phyloP scores from a whole-genome alignment of 805 yeast species.

The Diddensiella caesifluorescens region DNA sequence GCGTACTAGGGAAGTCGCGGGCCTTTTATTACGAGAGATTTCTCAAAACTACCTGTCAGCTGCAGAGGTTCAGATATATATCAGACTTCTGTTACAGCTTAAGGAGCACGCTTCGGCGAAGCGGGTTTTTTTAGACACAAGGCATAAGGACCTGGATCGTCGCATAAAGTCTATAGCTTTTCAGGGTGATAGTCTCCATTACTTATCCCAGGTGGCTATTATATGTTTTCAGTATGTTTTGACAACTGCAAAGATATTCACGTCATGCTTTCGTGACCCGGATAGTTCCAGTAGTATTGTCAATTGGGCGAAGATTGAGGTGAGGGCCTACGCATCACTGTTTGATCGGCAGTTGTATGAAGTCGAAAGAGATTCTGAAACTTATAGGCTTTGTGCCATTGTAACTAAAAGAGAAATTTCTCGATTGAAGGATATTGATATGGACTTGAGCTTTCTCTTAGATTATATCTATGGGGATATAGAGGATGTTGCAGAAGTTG shows the following conservation, averaged over 20 bases:
- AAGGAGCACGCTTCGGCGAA: conserved; percentile 46
- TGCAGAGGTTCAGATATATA: conserved; percentile 20
- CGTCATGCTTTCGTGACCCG: conserved; percentile 42
- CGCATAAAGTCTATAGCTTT: conserved; percentile 47
- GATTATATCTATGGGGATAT: conserved; percentile 34
- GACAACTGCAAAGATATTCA: conserved; percentile 53
- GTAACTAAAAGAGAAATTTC: conserved; percentile 53
- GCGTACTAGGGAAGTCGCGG: too few relatives aligned
- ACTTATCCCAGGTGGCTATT: conserved; percentile 56
- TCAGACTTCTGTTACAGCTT: conserved; percentile 37
- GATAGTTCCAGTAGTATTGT: conserved; percentile 54
- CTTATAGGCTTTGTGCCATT: conserved; percentile 51
- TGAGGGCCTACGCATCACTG: conserved; percentile 51
- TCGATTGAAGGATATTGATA: conserved; percentile 57
- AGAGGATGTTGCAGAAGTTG: neutral
- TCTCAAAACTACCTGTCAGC: conserved; percentile 29
- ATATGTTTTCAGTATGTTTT: conserved; percentile 57
- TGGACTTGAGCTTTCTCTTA: conserved; percentile 69
- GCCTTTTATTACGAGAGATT: too few relatives aligned
- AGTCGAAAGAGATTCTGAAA: conserved; percentile 46
- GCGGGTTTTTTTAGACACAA: conserved; percentile 43
- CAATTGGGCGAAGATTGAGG: conserved; percentile 69
- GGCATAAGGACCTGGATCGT: conserved; percentile 43
- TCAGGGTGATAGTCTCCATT: conserved; percentile 50
- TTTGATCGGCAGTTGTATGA: conserved; percentile 66